A percentile compares a stretch with the other conserved stretches of the same genome.
phyloP scores from a whole-genome alignment of 164 flowering plant genomes.

The Hamamelis virginiana region DNA sequence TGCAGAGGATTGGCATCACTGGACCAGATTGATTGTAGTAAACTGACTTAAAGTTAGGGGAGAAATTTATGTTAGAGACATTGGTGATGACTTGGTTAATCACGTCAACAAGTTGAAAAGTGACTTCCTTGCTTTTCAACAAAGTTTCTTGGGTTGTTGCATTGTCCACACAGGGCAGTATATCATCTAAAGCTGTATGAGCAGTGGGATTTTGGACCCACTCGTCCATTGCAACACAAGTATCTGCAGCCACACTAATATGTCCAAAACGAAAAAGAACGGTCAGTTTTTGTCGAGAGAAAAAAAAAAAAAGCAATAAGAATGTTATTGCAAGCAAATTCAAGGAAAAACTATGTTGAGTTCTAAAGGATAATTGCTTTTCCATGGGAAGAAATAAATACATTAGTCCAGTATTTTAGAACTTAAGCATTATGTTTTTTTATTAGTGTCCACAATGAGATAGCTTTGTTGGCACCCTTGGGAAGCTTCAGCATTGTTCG shows the following conservation, averaged over 20 bases:
- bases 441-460: too few species aligned
- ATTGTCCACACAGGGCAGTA: constrained; percentile 56
- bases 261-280: not conserved
- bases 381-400: too few species aligned
- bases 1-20: constrained; percentile 55
- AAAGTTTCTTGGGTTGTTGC: constrained; percentile 55
- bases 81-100: constrained; percentile 51
- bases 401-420: too few species aligned
- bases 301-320: too few species aligned
- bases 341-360: too few species aligned
- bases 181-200: constrained; percentile 51
- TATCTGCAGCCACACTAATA: constrained; percentile 50
- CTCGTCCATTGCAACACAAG: constrained; percentile 61
- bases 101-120: constrained; percentile 40
- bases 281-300: too few species aligned
- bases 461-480: too few species aligned
- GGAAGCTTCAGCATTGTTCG: too few species aligned
- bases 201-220: constrained; percentile 60
- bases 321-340: too few species aligned
- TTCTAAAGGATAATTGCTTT: too few species aligned
- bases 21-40: constrained; percentile 70
- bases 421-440: too few species aligned
- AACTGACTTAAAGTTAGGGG: constrained; percentile 36
- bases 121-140: constrained; percentile 48
- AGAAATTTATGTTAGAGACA: constrained; percentile 52